phyloP scores from a whole-genome alignment of 345 rosid genomes.

The Citrus australasica region DNA sequence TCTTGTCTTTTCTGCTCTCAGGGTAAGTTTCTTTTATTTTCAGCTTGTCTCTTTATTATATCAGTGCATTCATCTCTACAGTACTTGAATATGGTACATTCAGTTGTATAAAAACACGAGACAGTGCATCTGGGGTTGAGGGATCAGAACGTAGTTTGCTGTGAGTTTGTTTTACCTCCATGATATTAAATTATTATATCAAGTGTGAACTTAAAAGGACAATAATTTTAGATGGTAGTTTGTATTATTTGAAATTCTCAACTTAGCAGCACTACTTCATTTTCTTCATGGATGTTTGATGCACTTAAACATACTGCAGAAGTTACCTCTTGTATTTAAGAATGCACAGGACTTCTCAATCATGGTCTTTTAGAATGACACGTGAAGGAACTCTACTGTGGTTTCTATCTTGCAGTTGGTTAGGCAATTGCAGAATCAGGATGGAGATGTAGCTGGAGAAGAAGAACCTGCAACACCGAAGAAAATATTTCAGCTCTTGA shows the following conservation, averaged over 20 bases:
- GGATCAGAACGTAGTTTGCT: not conserved
- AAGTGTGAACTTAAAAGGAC: not conserved
- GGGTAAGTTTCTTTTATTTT: constrained; percentile 38
- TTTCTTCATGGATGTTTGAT: not conserved
- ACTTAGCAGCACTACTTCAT: not conserved
- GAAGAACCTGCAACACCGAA: constrained; percentile 60
- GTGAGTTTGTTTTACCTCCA: not conserved
- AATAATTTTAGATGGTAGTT: not conserved
- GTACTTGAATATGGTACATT: not conserved
- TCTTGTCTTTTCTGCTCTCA: constrained; percentile 68
- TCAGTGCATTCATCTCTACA: not conserved
- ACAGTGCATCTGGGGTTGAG: not conserved
- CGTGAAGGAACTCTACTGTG: constrained; percentile 1
- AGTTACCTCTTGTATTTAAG: not conserved
- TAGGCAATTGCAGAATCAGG: constrained; percentile 62
- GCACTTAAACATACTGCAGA: not conserved
- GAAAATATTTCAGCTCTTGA: constrained; percentile 71
- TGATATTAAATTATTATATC: not conserved
- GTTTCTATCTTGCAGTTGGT: constrained; percentile 57
- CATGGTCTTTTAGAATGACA: not conserved
- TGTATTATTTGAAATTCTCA: not conserved
- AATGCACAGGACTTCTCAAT: not conserved
- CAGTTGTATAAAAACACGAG: not conserved
- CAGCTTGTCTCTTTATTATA: not conserved
- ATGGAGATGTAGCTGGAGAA: constrained; percentile 63